Base-by-base conservation (phyloP, 139 green algal genomes). In the Ettlia oleoabundans region DNA sequence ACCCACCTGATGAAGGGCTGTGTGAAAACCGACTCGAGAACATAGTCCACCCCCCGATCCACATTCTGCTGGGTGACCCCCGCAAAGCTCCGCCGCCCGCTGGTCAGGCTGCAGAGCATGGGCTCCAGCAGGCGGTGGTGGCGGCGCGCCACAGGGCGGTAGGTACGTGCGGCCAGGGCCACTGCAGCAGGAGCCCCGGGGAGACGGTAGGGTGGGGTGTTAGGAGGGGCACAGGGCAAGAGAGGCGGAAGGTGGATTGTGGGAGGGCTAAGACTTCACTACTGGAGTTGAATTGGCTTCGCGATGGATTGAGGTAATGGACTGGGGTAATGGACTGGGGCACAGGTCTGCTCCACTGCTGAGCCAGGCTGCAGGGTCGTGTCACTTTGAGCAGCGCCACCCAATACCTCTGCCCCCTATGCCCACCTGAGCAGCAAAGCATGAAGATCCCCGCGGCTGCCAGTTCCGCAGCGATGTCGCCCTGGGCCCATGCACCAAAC, bases 21-120 rank as follows among this genome's bases (percentile, higher is more conserved):
- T 32, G 21, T 86, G 79, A 88, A 88, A 2, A 88, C 62, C 6
- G 43, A 38, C 26, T 83, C 80, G 7, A 88, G 19, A 2, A 78
- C 61, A 5, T 28, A 65, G 51, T 88, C 84, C 3, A 88, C 43
- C 67, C 67, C 38, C 24, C 67, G 19, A 35, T 73, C 66, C 37
- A 77, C 73, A 40, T 67, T 80, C 18, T 40, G 38, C 37, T 80
- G 73, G 35, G 52, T 64, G 4, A 80, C 73, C 0, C 73, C 73
- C 30, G 64, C 76, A 41, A 61, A 61, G 53, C 41, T 75, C 55
- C 84, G 69, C 40, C 30, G 41, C 47, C 53, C 33, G 30, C 63
- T 73, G 53, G 84, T 88, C 51, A 88, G 58, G 28, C 42, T 75
- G 26, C 78, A 51, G 8, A 86, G 43, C 13, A 88, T 51, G 0